Evolutionary conservation across 768 basidiomycete genomes (phyloP), one percentile per base, ranked within the genome.

Genomic region (Daedalea quercina): DNA sequence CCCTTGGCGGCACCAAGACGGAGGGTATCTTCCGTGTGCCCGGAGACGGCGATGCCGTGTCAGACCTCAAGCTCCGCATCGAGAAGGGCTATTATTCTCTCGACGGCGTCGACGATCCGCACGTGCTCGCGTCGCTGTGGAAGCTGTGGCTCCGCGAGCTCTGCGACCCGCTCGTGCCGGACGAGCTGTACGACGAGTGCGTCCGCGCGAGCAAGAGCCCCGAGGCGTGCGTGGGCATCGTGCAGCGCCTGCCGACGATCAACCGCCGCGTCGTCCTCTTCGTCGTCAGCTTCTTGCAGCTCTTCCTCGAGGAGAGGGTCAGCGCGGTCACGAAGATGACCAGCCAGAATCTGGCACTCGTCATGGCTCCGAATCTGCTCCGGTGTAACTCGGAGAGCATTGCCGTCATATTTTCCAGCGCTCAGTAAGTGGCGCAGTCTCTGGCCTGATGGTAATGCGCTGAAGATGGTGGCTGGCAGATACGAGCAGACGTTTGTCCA

Each of bases 21-120:
- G 94, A 94, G 65, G 94, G 94, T 17, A 94, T 95, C 52, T 97
- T 95, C 70, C 85, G 94, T 43, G 82, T 95, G 3, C 90, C 94
- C 13, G 94, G 94, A 0, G 94, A 97, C 65, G 78, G 79, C 19
- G 94, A 97, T 67, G 78, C 84, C 4, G 89, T 97, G 41, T 87
- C 90, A 1, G 87, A 90, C 47, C 77, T 97, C 59, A 94, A 91
- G 67, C 76, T 91, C 28, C 84, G 91, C 52, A 92, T 97, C 52
- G 92, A 95, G 66, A 80, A 85, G 59, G 94, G 92, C 2, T 88
- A 92, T 61, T 94, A 95, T 69, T 92, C 86, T 40, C 75, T 94
- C 55, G 90, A 94, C 56, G 85, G 85, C 31, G 82, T 95, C 42
- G 89, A 93, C 56, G 94, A 96, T 63, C 90, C 94, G 0, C 86